Percentiles rank a stretch among this genome's conserved stretches.
These are phyloP conservation scores for Fusarium camptoceras DNA, from an alignment of 2,329 filamentous ascomycete species.

Conservation along the genomic window DNA sequence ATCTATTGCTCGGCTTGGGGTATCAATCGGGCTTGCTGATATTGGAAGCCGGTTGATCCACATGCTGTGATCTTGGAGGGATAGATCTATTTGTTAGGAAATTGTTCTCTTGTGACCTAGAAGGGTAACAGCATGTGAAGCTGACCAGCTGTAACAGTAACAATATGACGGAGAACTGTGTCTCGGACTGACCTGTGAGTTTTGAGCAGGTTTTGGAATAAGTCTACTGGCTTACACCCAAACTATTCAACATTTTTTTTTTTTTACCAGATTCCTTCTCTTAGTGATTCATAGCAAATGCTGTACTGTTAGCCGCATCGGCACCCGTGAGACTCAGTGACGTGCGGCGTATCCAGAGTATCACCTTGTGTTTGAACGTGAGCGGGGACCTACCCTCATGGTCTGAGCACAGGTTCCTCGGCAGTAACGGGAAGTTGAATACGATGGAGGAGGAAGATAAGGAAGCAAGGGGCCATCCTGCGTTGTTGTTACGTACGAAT, in stretches of 20 bases:
- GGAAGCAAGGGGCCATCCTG: conserved; percentile 18
- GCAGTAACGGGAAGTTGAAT: conserved; percentile 17
- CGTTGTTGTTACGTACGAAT: conserved; percentile 36
- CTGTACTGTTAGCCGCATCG: conserved; percentile 11
- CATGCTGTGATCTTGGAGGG: background rate
- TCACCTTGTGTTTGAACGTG: background rate
- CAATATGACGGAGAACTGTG: background rate
- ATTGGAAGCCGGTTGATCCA: background rate
- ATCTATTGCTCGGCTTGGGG: background rate
- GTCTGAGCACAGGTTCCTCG: conserved; percentile 24
- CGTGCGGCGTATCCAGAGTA: background rate
- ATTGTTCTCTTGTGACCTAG: background rate
- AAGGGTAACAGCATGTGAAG: background rate
- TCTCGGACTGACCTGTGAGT: background rate
- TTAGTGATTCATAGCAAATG: background rate
- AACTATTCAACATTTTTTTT: background rate
- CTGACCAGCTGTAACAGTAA: background rate
- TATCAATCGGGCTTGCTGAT: background rate
- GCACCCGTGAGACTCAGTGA: conserved; percentile 7
- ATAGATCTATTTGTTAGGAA: background rate
- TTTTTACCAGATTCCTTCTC: background rate
- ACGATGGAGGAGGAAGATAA: conserved; percentile 16
- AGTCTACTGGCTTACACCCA: background rate
- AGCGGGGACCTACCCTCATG: conserved; percentile 4
- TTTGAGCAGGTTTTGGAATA: background rate